phyloP scores from a whole-genome alignment of 495 filamentous ascomycete species.

The Penicillium simplicissimum region DNA sequence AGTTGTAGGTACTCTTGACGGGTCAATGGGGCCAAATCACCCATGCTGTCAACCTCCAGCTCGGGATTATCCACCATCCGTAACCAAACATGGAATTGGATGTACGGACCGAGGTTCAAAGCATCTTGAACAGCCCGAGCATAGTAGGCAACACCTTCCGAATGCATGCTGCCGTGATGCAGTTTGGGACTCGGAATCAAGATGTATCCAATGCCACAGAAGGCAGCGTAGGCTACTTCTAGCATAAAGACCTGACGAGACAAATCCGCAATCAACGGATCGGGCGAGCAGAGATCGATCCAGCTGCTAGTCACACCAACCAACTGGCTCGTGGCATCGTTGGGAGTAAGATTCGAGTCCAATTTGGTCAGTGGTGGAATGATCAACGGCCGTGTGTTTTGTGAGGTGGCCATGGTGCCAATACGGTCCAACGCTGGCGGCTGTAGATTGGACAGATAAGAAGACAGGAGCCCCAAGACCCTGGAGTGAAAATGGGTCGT shows the following conservation, averaged over 20 bases:
- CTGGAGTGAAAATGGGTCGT: slow-evolving; percentile 78
- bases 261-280: slow-evolving; percentile 77
- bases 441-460: slow-evolving; percentile 48
- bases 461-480: slow-evolving; percentile 64
- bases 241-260: slow-evolving; percentile 86
- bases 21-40: slow-evolving; percentile 59
- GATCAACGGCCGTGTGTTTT: slow-evolving; percentile 50
- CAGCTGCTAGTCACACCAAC: slow-evolving; percentile 77
- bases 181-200: slow-evolving; percentile 74
- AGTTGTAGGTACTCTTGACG: slow-evolving; percentile 51
- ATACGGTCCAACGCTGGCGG: slow-evolving; percentile 31
- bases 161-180: slow-evolving; percentile 45
- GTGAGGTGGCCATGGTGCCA: slow-evolving; percentile 39
- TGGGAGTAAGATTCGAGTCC: slow-evolving; percentile 75
- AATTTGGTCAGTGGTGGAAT: slow-evolving; percentile 69
- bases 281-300: slow-evolving; percentile 85
- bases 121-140: slow-evolving; percentile 83
- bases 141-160: slow-evolving; percentile 64
- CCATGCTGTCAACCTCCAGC: slow-evolving; percentile 54
- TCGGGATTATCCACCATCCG: slow-evolving; percentile 69
- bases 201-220: slow-evolving; percentile 84
- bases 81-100: slow-evolving; percentile 78
- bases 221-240: slow-evolving; percentile 91
- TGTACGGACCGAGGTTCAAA: slow-evolving; percentile 67
- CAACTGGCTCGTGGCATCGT: slow-evolving; percentile 67